Percentiles rank a stretch among this genome's conserved stretches.
Conservation (phyloP, 163 green algal species). For the Chlamydomonas reinhardtii region DNA sequence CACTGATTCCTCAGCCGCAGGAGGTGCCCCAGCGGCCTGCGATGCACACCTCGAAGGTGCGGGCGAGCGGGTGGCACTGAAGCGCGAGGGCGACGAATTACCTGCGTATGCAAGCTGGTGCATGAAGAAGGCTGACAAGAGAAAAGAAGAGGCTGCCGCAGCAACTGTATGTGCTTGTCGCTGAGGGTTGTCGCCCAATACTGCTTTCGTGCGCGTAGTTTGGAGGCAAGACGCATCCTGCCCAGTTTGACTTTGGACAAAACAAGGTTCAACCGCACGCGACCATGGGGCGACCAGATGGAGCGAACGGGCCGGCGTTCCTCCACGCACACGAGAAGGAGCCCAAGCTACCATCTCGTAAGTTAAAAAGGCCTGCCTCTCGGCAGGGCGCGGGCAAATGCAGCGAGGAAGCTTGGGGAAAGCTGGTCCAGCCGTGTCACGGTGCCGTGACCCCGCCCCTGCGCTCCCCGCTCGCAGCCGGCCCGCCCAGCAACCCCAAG, state of each 20-base stretch:
- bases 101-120: too few relatives aligned
- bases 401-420: too few relatives aligned
- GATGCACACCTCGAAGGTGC: conserved; percentile 70
- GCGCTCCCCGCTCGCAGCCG: conserved; percentile 52
- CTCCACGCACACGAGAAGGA: conserved; percentile 73
- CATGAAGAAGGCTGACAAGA: too few relatives aligned
- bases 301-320: conserved; percentile 60
- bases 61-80: too few relatives aligned
- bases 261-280: conserved; percentile 54
- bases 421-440: too few relatives aligned
- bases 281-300: conserved; percentile 72
- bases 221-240: conserved; percentile 63
- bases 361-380: too few relatives aligned
- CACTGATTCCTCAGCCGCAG: conserved; percentile 67
- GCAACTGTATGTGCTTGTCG: background rate
- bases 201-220: conserved; percentile 50
- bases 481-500: conserved; percentile 64
- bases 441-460: too few relatives aligned
- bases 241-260: conserved; percentile 66
- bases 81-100: too few relatives aligned
- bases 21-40: conserved; percentile 50
- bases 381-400: too few relatives aligned
- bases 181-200: background rate
- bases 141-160: too few relatives aligned
- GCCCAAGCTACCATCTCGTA: conserved; percentile 74